These are phyloP conservation scores for Aspergillus ibericus DNA, from an alignment of 2,329 filamentous ascomycete species.

Conservation along the genomic window DNA sequence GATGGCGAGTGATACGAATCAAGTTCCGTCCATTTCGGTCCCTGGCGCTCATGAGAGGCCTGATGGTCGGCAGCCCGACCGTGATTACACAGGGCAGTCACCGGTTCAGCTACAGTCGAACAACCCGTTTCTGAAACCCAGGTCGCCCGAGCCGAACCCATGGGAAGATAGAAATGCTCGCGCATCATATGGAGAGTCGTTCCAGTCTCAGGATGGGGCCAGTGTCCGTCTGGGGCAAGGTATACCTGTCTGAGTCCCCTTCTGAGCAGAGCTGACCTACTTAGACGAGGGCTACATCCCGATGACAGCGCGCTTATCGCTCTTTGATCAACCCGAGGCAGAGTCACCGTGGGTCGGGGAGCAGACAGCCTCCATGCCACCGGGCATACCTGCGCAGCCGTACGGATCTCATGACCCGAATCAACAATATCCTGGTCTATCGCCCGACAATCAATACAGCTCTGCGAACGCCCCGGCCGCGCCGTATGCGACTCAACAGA, in stretches of 20 bases:
- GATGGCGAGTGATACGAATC: conserved; percentile 10
- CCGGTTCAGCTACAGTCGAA: conserved; percentile 39
- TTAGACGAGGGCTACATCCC: conserved; percentile 41
- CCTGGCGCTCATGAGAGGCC: conserved; percentile 23
- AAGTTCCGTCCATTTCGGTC: conserved; percentile 24
- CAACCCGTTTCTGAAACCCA: conserved; percentile 41
- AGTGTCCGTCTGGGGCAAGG: conserved; percentile 36
- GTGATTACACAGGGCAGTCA: conserved; percentile 21
- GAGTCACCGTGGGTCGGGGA: conserved; percentile 32
- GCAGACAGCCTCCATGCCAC: conserved; percentile 13
- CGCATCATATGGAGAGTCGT: conserved; percentile 20
- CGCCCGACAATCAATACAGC: conserved; percentile 15
- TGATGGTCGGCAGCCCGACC: conserved; percentile 23
- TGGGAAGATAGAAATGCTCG: conserved; percentile 20
- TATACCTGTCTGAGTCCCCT: not conserved
- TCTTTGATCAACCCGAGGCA: conserved; percentile 31
- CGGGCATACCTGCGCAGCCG: conserved; percentile 11
- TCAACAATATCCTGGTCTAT: conserved; percentile 11
- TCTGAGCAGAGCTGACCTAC: conserved; percentile 13
- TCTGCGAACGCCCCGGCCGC: conserved; percentile 4
- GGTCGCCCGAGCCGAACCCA: conserved; percentile 22
- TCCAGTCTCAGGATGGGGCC: conserved; percentile 18
- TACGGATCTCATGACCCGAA: not conserved
- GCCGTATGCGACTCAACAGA: not conserved
- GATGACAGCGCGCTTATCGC: conserved; percentile 41